Base-by-base conservation (phyloP, 2,329 filamentous ascomycete species). In the Septoria linicola region DNA sequence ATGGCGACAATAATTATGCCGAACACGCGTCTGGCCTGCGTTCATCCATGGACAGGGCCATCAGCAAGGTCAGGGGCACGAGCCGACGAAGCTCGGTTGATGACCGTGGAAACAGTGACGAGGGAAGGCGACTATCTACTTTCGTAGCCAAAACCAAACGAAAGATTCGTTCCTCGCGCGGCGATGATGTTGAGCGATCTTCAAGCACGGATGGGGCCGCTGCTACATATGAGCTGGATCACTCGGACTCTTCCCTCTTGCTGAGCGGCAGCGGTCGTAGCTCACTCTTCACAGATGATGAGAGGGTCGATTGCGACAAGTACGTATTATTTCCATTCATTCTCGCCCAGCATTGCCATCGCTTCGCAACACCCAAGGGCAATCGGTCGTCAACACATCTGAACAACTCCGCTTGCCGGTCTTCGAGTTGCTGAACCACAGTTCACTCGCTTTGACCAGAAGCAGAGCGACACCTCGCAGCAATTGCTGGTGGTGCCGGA, bases 211-310 rank as follows among this genome's bases (percentile, higher is more conserved):
- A 74, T 31, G 73, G 58, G 35, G 39, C 17, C 10, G 32, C 23
- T 20, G 49, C 42, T 19, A 43, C 55, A n/a, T 53, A 44, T 10
- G 57, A n/a, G n/a, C n/a, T 58, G 25, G 63, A 59, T 19, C 59
- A 47, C 19, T 66, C 64, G 7, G 53, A 64, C 16, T 52, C 56
- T 20, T 65, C 72, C n/a, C 63, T 75, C 19, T 66, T 65, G 3
- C 61, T 72, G 41, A 67, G 70, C 56, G 73, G 68, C 58, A 76
- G 73, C 62, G 70, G 72, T 19, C 62, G 71, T 35, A 76, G 74
- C 70, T 77, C 74, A 61, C 70, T 78, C 41, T 62, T 75, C 49
- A 77, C 75, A 13, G 74, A 78, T 55, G 74, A 78, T 54, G 76
- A 79, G 34, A 34, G 43, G 57, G 76, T 73, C 25, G 79, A 81